Evolutionary conservation across 2,329 filamentous ascomycete species (phyloP).

Genomic region (Chaetomium globosum): DNA sequence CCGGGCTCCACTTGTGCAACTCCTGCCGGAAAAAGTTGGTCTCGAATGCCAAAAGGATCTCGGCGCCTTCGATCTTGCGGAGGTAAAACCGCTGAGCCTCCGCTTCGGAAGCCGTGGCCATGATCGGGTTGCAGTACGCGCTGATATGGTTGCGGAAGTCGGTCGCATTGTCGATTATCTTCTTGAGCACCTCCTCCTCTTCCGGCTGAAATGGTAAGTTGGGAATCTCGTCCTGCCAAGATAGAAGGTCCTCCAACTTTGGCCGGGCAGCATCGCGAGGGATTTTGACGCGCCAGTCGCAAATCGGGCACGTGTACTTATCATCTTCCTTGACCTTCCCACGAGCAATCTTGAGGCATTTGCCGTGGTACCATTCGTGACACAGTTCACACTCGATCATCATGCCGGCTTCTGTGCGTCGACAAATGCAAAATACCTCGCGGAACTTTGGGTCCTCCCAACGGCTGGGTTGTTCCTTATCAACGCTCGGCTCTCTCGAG

Average conservation of each 20-base stretch:
- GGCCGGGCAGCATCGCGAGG: conserved; percentile 93
- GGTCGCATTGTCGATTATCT: conserved; percentile 82
- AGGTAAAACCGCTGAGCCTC: conserved; percentile 92
- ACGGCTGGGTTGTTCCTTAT: conserved; percentile 51
- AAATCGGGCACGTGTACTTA: conserved; percentile 97
- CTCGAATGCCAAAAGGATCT: conserved; percentile 86
- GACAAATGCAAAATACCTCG: conserved; percentile 96
- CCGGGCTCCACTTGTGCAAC: conserved; percentile 90
- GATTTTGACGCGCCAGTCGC: conserved; percentile 95
- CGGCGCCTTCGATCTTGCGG: conserved; percentile 94
- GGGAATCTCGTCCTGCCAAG: conserved; percentile 81
- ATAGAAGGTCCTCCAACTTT: conserved; percentile 85
- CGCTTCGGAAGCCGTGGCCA: conserved; percentile 81
- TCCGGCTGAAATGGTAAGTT: conserved; percentile 90
- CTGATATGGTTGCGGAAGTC: conserved; percentile 82
- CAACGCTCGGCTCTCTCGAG: conserved; percentile 73
- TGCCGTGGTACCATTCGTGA: conserved; percentile 99
- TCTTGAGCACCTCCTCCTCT: conserved; percentile 83
- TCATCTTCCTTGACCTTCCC: conserved; percentile 98
- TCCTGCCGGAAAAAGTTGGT: conserved; percentile 98
- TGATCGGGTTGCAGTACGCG: conserved; percentile 76
- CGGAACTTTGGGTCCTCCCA: conserved; percentile 65
- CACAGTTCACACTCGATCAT: conserved; percentile 99
- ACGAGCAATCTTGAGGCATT: conserved; percentile 94
- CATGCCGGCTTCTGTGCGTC: conserved; percentile 90